A percentile compares a stretch with the other conserved stretches of the same genome.
Evolutionary conservation across 352 stramenopile species (phyloP).

Genomic region (Globisporangium takayamanum): DNA sequence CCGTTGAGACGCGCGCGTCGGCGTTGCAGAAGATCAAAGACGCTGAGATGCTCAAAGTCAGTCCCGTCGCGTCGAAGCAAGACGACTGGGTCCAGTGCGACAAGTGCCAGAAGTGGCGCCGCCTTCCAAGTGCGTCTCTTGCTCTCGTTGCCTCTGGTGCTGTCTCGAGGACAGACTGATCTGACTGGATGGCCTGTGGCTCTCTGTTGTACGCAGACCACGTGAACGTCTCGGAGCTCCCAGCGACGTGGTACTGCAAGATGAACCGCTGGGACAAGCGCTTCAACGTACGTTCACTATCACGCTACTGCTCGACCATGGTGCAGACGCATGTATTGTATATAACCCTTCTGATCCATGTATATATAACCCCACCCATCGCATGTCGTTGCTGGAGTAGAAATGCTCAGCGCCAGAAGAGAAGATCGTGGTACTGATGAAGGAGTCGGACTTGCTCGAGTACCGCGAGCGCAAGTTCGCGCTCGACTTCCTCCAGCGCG

Average conservation of each 20-base stretch:
- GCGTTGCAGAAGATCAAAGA: conserved; percentile 46
- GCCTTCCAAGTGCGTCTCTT: conserved; percentile 53
- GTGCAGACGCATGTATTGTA: not conserved
- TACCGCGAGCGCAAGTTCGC: conserved; percentile 66
- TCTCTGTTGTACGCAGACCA: conserved; percentile 32
- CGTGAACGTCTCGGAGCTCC: conserved; percentile 70
- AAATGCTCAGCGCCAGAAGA: conserved; percentile 73
- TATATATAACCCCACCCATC: conserved; percentile 3
- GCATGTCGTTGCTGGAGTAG: conserved; percentile 14
- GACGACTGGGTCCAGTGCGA: conserved; percentile 85
- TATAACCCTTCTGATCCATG: too few species aligned
- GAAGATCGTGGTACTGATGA: conserved; percentile 61
- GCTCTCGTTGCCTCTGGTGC: too few species aligned
- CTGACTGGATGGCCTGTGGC: not conserved
- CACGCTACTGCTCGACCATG: not conserved
- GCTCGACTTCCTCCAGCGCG: conserved; percentile 53
- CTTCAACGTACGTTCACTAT: conserved; percentile 44
- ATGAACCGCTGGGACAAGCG: conserved; percentile 83
- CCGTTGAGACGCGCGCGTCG: conserved; percentile 46
- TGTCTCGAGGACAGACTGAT: not conserved
- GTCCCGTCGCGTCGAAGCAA: conserved; percentile 58
- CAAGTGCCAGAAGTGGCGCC: conserved; percentile 82
- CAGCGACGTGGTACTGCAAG: conserved; percentile 78
- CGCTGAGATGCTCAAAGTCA: conserved; percentile 30
- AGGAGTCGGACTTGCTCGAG: conserved; percentile 49